Conservation (phyloP, 768 basidiomycete species). For the Trametopsis cervina region DNA sequence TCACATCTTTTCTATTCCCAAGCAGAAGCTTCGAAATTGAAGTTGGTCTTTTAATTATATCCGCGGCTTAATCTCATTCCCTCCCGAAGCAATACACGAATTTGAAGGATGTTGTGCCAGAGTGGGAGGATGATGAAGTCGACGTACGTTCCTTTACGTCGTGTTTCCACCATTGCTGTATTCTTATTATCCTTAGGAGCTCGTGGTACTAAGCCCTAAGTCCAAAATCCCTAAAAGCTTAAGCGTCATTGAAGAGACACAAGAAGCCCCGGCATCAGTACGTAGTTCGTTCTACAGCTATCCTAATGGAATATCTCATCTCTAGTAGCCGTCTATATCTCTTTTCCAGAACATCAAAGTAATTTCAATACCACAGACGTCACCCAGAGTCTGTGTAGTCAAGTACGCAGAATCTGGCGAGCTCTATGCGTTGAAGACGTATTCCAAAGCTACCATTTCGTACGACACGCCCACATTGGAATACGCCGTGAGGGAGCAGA, state of each 20-base stretch:
- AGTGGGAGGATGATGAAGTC: slow-evolving; percentile 43
- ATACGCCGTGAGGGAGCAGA: slow-evolving; percentile 24
- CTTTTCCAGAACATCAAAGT: background rate
- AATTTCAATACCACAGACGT: background rate
- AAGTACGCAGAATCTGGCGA: background rate
- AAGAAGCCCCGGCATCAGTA: background rate
- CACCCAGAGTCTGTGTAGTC: background rate
- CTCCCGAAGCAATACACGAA: slow-evolving; percentile 33
- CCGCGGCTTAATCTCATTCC: no score
- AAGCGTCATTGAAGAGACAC: slow-evolving; percentile 7
- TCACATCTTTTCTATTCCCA: slow-evolving; percentile 8
- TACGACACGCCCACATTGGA: slow-evolving; percentile 11
- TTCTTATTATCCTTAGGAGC: slow-evolving; percentile 33
- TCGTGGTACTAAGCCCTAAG: slow-evolving; percentile 40
- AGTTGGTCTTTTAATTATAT: slow-evolving; percentile 21
- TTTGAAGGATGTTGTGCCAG: slow-evolving; percentile 34
- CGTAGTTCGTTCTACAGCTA: no score
- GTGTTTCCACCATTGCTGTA: background rate
- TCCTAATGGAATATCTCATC: no score
- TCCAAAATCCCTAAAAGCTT: slow-evolving; percentile 21
- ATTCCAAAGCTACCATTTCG: slow-evolving; percentile 6
- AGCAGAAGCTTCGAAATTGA: slow-evolving; percentile 36
- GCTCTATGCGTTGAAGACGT: slow-evolving; percentile 10
- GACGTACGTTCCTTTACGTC: slow-evolving; percentile 29
- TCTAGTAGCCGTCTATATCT: no score